Percentiles rank a stretch among this genome's conserved stretches.
Evolutionary conservation across 306 rosid genomes (phyloP).

Genomic region (Cicer arietinum): DNA sequence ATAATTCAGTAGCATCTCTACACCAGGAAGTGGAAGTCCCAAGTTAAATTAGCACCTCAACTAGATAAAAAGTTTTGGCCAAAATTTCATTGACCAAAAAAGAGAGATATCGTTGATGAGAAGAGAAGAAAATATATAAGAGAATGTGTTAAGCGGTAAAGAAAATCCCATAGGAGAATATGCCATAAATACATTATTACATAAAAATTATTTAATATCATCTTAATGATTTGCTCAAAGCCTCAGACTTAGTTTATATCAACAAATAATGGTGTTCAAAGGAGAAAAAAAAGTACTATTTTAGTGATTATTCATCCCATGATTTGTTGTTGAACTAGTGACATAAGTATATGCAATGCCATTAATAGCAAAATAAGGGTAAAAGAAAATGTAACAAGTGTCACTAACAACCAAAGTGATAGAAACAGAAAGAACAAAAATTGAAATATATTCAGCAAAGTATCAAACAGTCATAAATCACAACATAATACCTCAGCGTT

Average conservation of each 20-base stretch:
- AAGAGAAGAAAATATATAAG: background rate
- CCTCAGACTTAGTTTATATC: background rate
- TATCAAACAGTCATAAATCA: conserved; percentile 36
- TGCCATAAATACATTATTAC: conserved; percentile 6
- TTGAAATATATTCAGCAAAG: conserved; percentile 23
- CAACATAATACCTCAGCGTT: conserved; percentile 80
- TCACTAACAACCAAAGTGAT: conserved; percentile 20
- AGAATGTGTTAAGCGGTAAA: too few species aligned
- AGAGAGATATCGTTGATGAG: conserved; percentile 4
- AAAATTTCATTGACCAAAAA: conserved; percentile 9
- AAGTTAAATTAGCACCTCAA: conserved; percentile 33
- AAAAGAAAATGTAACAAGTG: conserved; percentile 18
- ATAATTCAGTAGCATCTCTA: conserved; percentile 14
- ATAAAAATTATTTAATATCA: conserved; percentile 2
- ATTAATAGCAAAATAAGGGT: conserved; percentile 10
- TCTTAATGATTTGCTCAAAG: conserved; percentile 3
- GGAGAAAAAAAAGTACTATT: background rate
- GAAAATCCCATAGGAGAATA: conserved; percentile 20
- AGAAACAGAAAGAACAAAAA: conserved; percentile 32
- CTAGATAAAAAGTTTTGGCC: conserved; percentile 5
- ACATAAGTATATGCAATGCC: background rate
- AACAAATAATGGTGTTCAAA: conserved; percentile 26
- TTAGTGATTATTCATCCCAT: conserved; percentile 21
- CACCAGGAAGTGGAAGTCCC: conserved; percentile 19
- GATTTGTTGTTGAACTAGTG: conserved; percentile 21